Conservation (phyloP, 495 filamentous ascomycete genomes). For the Rusavskia elegans region DNA sequence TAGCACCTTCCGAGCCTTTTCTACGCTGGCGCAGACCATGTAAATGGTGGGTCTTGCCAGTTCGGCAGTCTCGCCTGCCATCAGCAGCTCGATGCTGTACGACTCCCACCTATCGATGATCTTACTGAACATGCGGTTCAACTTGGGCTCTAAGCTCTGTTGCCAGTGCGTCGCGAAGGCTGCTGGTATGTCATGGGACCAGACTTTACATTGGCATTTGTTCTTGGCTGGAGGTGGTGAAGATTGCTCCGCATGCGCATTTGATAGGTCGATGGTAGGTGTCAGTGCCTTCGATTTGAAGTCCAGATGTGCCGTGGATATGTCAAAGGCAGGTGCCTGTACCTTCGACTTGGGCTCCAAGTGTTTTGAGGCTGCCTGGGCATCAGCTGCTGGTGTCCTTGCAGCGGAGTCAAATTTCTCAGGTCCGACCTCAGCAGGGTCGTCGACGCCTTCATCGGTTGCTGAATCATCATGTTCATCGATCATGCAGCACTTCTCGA, state of each 20-base stretch:
- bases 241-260: background rate
- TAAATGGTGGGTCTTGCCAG: slow-evolving; percentile 56
- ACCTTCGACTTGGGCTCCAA: no score
- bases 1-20: slow-evolving; percentile 51
- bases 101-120: slow-evolving; percentile 45
- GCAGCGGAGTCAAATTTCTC: background rate
- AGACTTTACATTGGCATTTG: slow-evolving; percentile 4
- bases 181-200: slow-evolving; percentile 30
- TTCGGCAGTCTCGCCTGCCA: slow-evolving; percentile 50
- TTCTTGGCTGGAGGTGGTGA: background rate
- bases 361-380: no score
- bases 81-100: slow-evolving; percentile 57
- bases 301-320: background rate
- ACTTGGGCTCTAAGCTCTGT: slow-evolving; percentile 48
- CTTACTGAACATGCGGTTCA: slow-evolving; percentile 54
- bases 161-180: slow-evolving; percentile 58
- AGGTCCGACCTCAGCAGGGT: background rate
- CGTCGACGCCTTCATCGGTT: background rate
- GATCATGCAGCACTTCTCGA: slow-evolving; percentile 24
- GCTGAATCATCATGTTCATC: slow-evolving; percentile 16
- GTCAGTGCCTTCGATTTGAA: background rate
- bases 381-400: background rate
- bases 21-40: slow-evolving; percentile 58
- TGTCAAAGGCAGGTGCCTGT: background rate
- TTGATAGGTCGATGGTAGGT: background rate